phyloP scores from a whole-genome alignment of 2,329 filamentous ascomycete genomes.

The Aspergillus sp. region DNA sequence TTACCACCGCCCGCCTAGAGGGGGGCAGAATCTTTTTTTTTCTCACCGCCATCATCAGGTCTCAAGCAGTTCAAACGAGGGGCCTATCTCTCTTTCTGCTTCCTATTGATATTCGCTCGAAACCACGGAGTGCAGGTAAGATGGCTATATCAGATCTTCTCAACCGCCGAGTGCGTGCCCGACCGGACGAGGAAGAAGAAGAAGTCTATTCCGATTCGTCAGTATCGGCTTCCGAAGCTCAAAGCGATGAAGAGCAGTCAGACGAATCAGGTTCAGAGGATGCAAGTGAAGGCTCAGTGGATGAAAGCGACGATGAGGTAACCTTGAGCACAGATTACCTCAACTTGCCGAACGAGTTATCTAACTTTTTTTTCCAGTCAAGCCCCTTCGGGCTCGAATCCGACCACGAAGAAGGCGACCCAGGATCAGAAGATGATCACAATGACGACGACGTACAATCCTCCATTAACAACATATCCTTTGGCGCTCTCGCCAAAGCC shows the following conservation, averaged over 20 bases:
- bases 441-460: conserved; percentile 43
- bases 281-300: conserved; percentile 18
- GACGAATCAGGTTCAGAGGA: conserved; percentile 24
- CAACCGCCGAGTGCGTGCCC: conserved; percentile 48
- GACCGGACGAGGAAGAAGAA: conserved; percentile 52
- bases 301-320: conserved; percentile 18
- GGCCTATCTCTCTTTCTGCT: not conserved
- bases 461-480: conserved; percentile 69
- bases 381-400: conserved; percentile 27
- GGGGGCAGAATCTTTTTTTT: conserved; percentile 34
- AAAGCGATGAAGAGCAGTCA: conserved; percentile 21
- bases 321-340: not conserved
- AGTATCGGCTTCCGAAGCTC: conserved; percentile 30
- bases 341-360: not conserved
- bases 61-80: not conserved
- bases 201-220: conserved; percentile 38
- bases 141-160: conserved; percentile 46
- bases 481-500: conserved; percentile 86
- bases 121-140: not conserved
- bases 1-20: conserved; percentile 26
- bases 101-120: not conserved
- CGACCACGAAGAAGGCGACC: conserved; percentile 43
- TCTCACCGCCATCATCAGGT: conserved; percentile 16
- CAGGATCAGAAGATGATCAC: conserved; percentile 45
- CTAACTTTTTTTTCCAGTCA: not conserved